Base-by-base conservation (phyloP, 2,329 filamentous ascomycete species). In the Arthrobotrys iridis region DNA sequence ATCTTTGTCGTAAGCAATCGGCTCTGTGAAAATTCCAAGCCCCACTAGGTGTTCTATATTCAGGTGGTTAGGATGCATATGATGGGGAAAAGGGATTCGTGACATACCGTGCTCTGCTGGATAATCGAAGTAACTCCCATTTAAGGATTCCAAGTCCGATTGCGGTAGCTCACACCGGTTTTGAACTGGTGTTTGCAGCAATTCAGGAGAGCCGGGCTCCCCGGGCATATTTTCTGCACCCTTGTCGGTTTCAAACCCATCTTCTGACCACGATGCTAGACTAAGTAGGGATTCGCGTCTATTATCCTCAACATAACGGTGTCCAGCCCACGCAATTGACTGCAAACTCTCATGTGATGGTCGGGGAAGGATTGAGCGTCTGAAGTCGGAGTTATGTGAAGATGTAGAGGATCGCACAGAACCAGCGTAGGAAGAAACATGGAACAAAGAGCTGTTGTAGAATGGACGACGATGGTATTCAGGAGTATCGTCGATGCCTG, bases 251-350 rank as follows among this genome's bases (percentile, higher is more conserved):
- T 58, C 45, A n/a, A 67, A 58, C 13, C 66, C 55, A 28, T 75
- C 71, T 28, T 75, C 71, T 11, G 71, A 75, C 71, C 71, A 75
- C 15, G 71, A 65, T 24, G 46, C 71, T 3, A 75, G 26, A 30
- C 71, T 75, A n/a, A 58, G 41, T 1, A 68, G 11, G 13, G 63
- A 68, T 11, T 75, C 57, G 1, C 40, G 63, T 11, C 26, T 64
- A 18, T 48, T 20, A 15, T 55, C 20, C 4, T 58, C 46, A 5
- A 37, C 30, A 7, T 75, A 59, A 10, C 15, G 37, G 20, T 68
- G 57, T 18, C 71, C 71, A 41, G 70, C 70, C 55, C 48, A 63
- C n/a, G 71, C 71, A 4, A 75, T 68, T 57, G 71, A 75, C 28
- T 50, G 63, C 13, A 75, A 41, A 22, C 71, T 75, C 30, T 75